phyloP scores from a whole-genome alignment of 768 basidiomycete species.

The Glaciozyma martinii region DNA sequence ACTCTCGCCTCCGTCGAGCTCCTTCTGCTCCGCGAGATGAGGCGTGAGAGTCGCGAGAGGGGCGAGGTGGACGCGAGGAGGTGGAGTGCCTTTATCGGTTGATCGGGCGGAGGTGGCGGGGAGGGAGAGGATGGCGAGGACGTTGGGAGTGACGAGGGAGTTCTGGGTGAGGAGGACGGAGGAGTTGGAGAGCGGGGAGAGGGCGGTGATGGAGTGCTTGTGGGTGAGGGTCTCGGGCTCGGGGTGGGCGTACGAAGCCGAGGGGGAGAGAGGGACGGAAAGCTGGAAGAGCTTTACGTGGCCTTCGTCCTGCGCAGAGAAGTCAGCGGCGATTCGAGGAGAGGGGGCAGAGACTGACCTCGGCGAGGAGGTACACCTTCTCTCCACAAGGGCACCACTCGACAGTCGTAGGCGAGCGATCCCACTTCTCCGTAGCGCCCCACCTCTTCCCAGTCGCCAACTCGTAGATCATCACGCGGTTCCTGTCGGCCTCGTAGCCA shows the following conservation, averaged over 20 bases:
- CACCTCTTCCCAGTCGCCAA: conserved; percentile 57
- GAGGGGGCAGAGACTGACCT: conserved; percentile 40
- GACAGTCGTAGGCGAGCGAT: conserved; percentile 50
- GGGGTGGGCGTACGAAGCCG: neutral
- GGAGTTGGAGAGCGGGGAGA: conserved; percentile 53
- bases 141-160: conserved; percentile 68
- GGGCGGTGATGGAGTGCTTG: conserved; percentile 51
- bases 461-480: conserved; percentile 63
- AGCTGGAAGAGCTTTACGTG: conserved; percentile 64
- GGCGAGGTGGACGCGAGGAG: conserved; percentile 32
- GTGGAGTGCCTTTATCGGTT: conserved; percentile 34
- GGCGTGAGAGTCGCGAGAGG: conserved; percentile 57
- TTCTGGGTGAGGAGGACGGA: conserved; percentile 64
- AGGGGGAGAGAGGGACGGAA: conserved; percentile 45
- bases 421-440: conserved; percentile 74
- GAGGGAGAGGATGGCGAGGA: conserved; percentile 57
- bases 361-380: conserved; percentile 55
- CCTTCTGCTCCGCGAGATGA: conserved; percentile 51
- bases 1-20: conserved; percentile 58
- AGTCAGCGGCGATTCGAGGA: conserved; percentile 16
- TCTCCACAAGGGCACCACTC: conserved; percentile 25
- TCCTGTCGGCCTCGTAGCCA: conserved; percentile 77
- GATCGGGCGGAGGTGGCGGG: conserved; percentile 42
- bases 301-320: conserved; percentile 69
- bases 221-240: conserved; percentile 55